These are phyloP conservation scores for Chlamydomonas sp. DNA, from an alignment of 139 green algal species.

Conservation along the genomic window DNA sequence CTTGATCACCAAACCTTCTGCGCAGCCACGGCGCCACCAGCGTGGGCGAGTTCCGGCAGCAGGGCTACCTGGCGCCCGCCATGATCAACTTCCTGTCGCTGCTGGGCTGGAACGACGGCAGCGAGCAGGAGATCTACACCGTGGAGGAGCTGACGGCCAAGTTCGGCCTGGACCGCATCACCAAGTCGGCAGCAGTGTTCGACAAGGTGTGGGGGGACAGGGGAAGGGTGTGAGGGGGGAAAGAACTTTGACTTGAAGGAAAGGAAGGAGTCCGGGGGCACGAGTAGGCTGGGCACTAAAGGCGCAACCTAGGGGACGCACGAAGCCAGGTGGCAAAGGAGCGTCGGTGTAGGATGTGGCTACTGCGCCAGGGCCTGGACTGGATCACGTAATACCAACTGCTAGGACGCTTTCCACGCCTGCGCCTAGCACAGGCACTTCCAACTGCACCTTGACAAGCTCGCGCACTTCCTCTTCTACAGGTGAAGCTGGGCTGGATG, in stretches of 20 bases:
- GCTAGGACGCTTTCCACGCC: background rate
- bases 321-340: no score
- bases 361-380: no score
- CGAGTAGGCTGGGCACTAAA: no score
- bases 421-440: background rate
- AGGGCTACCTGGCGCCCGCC: constrained; percentile 90
- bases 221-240: no score
- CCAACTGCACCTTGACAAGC: background rate
- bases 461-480: background rate
- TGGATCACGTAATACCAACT: no score
- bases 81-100: constrained; percentile 98
- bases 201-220: constrained; percentile 82
- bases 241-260: no score
- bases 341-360: no score
- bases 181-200: constrained; percentile 95
- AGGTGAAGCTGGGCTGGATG: constrained; percentile 90
- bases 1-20: background rate
- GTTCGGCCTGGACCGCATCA: constrained; percentile 95
- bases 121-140: constrained; percentile 95
- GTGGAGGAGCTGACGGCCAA: constrained; percentile 73
- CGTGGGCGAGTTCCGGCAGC: constrained; percentile 94
- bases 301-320: no score
- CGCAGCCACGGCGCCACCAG: constrained; percentile 92
- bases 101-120: constrained; percentile 99
- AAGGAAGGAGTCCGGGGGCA: no score